Evolutionary conservation across 2,329 filamentous ascomycete species (phyloP), one percentile per base, ranked within the genome.

Genomic region (Shiraia bambusicola): DNA sequence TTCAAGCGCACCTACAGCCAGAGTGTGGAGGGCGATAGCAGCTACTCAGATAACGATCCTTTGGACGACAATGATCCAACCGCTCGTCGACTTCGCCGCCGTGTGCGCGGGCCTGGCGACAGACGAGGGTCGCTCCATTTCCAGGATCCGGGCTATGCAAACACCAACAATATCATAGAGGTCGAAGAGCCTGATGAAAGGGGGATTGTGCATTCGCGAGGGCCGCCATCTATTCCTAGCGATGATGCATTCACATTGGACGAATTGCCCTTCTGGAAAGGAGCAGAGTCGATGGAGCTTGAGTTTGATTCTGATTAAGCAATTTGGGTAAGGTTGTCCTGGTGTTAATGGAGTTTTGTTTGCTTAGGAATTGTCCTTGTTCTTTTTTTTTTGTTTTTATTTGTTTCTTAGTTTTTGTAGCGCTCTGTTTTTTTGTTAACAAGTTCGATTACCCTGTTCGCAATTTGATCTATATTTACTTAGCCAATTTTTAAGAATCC

Each of bases 1-100:
- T 72, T 69, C 59, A 76, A 76, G 52, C 67, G 74, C 31, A 71
- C 61, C 32, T 67, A 75, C 56, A 73, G 69, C 47, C 66, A 73
- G 55, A 75, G 69, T 40, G 59, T 73, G 19, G 70, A 70, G 50
- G 71, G 69, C 37, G 70, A 74, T 36, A 67, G 67, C 38, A 72
- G 69, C 47, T 65, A 66, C 34, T 69, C 69, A 15, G 70, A 73
- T 40, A 57, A 65, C 28, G 71, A 73, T 15, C 66, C 63, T 12
- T 56, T 70, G 17, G 68, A 70, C 40, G 70, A 73, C 38, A 52
- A 68, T 28, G 63, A 66, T 28, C 54, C 56, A 6, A 65, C 53
- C 19, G 65, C 69, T 37, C 69, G 73, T 22, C 67, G 73, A 33
- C 62, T 75, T 27, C 64, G 72, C 42, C 65, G 72, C 38, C 64